These are phyloP conservation scores for Anaeromyces robustus DNA, from an alignment of 192 early-diverging fungal genomes.

Conservation along the genomic window DNA sequence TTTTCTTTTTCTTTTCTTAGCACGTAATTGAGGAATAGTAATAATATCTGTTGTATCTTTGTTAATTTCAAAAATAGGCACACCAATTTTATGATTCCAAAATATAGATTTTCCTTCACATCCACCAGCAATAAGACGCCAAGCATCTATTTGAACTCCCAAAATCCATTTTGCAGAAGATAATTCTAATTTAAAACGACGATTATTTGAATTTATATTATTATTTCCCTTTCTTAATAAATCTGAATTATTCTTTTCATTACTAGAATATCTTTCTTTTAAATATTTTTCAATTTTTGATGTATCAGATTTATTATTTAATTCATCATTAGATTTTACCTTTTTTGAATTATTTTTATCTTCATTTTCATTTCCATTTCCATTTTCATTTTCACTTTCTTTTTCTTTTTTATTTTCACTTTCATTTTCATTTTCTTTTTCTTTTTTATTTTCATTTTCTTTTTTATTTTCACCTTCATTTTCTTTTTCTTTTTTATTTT, in stretches of 20 bases:
- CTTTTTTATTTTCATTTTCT: too few relatives aligned
- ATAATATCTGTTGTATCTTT: background rate
- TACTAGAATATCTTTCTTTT: background rate
- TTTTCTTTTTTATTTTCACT: too few relatives aligned
- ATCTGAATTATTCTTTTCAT: background rate
- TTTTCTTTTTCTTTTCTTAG: background rate
- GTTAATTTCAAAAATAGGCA: background rate
- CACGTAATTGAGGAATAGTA: background rate
- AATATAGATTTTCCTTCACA: background rate
- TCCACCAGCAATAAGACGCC: background rate
- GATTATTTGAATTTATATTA: background rate
- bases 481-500: background rate
- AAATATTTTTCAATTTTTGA: background rate
- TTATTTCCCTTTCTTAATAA: background rate
- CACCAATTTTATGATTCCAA: background rate
- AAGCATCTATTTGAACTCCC: background rate
- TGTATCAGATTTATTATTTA: background rate
- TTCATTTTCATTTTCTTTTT: too few relatives aligned
- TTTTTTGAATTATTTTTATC: background rate
- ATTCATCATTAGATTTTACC: background rate
- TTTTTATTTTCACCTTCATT: background rate
- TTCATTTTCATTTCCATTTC: background rate
- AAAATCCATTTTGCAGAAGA: background rate
- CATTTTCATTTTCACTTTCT: background rate
- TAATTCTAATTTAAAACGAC: background rate